Evolutionary conservation across 2,329 filamentous ascomycete genomes (phyloP).

Genomic region (Cadophora gregata): DNA sequence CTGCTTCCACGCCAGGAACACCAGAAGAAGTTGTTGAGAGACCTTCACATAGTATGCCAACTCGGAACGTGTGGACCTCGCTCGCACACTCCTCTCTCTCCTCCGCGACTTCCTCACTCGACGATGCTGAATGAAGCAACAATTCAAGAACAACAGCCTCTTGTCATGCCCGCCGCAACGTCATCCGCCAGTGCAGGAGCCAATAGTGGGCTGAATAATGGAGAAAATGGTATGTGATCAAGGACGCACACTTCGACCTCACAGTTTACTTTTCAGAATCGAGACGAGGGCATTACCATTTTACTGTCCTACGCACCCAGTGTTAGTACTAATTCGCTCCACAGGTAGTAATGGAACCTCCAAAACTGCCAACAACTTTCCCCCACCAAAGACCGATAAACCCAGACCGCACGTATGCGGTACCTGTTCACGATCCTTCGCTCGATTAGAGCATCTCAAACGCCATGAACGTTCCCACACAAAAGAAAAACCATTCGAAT

Average conservation of each 20-base stretch:
- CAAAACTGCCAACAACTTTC: conserved; percentile 52
- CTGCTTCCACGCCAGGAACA: conserved; percentile 29
- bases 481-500: conserved; percentile 97
- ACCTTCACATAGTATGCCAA: conserved; percentile 38
- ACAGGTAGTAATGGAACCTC: conserved; percentile 31
- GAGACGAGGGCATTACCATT: conserved; percentile 24
- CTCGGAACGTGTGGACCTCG: conserved; percentile 20
- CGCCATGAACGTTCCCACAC: conserved; percentile 97
- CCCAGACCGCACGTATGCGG: conserved; percentile 92
- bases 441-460: conserved; percentile 93
- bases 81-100: conserved; percentile 29
- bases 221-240: conserved; percentile 42
- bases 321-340: conserved; percentile 27
- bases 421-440: conserved; percentile 91
- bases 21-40: conserved; percentile 32
- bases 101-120: conserved; percentile 26
- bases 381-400: conserved; percentile 95
- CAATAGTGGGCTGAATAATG: conserved; percentile 39
- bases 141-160: conserved; percentile 35
- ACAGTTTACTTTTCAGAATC: conserved; percentile 1
- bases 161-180: conserved; percentile 42
- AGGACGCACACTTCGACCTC: background rate
- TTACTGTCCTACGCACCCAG: conserved; percentile 19
- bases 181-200: conserved; percentile 37
- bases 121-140: conserved; percentile 41